A percentile compares a stretch with the other conserved stretches of the same genome.
These are phyloP conservation scores for Monilinia polystroma DNA, from an alignment of 2,329 filamentous ascomycete genomes.

Conservation along the genomic window DNA sequence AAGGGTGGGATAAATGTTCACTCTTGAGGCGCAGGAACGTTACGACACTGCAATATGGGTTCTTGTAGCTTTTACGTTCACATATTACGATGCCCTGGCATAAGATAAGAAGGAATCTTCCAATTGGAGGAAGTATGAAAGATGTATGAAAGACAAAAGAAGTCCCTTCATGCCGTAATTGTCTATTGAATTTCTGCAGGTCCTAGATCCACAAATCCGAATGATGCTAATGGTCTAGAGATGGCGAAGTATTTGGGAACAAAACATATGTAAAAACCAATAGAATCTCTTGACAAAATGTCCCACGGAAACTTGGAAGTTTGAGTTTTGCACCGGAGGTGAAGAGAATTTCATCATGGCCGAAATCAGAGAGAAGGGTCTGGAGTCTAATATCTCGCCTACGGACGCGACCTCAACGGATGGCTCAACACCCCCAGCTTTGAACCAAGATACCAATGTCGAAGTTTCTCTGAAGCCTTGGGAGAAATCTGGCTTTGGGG, in stretches of 20 bases:
- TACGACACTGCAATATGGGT: not conserved
- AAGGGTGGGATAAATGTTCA: conserved; percentile 9
- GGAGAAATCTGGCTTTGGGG: conserved; percentile 28
- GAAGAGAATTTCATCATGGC: not conserved
- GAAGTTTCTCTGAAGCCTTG: conserved; percentile 23
- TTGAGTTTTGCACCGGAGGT: not conserved
- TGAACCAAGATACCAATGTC: not conserved
- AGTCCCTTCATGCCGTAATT: not conserved
- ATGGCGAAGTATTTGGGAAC: not conserved
- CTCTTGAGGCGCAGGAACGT: not conserved
- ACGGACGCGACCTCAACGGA: conserved; percentile 1
- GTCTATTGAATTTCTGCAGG: not conserved
- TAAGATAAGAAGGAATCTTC: conserved; percentile 1
- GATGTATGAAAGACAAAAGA: not conserved
- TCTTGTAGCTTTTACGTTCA: not conserved
- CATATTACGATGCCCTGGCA: not conserved
- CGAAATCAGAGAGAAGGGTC: conserved; percentile 8
- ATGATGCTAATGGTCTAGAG: not conserved
- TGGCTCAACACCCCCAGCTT: not conserved
- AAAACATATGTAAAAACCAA: not conserved
- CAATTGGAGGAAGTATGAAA: not conserved
- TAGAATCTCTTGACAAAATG: not conserved
- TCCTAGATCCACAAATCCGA: not conserved
- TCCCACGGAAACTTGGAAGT: too few relatives aligned
- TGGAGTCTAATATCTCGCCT: not conserved